Percentiles rank a stretch among this genome's conserved stretches.
Evolutionary conservation across 169 alveolate genomes (phyloP).

Genomic region (Cryptosporidium viatorum): DNA sequence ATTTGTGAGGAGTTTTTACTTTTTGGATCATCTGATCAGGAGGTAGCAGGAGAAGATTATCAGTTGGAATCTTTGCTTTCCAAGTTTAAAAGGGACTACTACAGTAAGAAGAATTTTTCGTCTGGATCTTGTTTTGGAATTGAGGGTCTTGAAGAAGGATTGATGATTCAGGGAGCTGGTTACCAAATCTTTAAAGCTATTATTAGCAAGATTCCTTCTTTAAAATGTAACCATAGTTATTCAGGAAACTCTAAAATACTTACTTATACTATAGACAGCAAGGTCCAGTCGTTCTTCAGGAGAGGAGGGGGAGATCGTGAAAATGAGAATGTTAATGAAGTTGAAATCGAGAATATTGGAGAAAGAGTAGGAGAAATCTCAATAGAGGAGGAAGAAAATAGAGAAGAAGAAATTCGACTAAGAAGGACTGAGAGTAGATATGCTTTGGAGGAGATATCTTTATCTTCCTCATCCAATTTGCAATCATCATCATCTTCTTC

Average conservation of each 20-base stretch:
- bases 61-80: background rate
- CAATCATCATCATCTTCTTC: background rate
- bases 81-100: background rate
- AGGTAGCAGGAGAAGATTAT: background rate
- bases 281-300: conserved; percentile 39
- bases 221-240: conserved; percentile 50
- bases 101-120: background rate
- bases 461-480: background rate
- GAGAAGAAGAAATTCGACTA: background rate
- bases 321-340: conserved; percentile 13
- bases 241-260: conserved; percentile 21
- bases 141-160: background rate
- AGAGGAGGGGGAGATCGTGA: background rate
- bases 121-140: background rate
- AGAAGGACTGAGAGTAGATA: conserved; percentile 14
- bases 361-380: conserved; percentile 60
- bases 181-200: conserved; percentile 42
- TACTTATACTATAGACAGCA: conserved; percentile 36
- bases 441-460: conserved; percentile 1
- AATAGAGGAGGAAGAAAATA: conserved; percentile 25
- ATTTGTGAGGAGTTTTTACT: conserved; percentile 54
- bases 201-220: conserved; percentile 38
- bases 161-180: conserved; percentile 25
- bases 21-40: background rate
- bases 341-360: conserved; percentile 70